Evolutionary conservation across 2,329 filamentous ascomycete species (phyloP).

Genomic region (Sclerotinia borealis): DNA sequence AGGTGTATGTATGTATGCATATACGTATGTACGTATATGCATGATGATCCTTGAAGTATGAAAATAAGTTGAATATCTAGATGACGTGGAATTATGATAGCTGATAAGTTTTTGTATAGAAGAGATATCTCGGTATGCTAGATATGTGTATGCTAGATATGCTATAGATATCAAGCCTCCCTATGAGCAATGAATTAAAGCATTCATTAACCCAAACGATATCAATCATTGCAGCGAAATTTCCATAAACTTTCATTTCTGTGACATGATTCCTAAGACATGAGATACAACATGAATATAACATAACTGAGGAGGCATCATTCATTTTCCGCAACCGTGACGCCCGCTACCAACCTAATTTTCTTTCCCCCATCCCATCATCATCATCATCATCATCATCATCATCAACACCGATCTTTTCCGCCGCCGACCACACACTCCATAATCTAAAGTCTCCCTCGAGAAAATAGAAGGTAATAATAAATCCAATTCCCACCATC

Average conservation of each 20-base stretch:
- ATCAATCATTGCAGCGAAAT: background rate
- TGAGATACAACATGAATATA: background rate
- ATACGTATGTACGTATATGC: background rate
- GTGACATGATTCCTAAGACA: slow-evolving; percentile 4
- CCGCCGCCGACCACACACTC: background rate
- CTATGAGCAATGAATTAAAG: background rate
- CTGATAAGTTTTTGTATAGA: background rate
- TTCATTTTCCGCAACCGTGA: background rate
- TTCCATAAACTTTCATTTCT: background rate
- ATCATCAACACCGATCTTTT: background rate
- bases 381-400: no score
- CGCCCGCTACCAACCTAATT: background rate
- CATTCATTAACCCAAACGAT: background rate
- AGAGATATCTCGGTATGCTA: background rate
- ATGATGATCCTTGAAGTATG: background rate
- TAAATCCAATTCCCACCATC: background rate
- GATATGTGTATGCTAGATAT: background rate
- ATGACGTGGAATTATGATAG: background rate
- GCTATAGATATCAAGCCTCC: background rate
- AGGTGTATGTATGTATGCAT: background rate
- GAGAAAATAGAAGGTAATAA: background rate
- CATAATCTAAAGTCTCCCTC: background rate
- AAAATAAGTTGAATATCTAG: no score
- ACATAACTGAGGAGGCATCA: background rate
- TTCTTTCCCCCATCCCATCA: background rate